Evolutionary conservation across 352 stramenopile genomes (phyloP).

Genomic region (Phytophthora fragariaefolia): DNA sequence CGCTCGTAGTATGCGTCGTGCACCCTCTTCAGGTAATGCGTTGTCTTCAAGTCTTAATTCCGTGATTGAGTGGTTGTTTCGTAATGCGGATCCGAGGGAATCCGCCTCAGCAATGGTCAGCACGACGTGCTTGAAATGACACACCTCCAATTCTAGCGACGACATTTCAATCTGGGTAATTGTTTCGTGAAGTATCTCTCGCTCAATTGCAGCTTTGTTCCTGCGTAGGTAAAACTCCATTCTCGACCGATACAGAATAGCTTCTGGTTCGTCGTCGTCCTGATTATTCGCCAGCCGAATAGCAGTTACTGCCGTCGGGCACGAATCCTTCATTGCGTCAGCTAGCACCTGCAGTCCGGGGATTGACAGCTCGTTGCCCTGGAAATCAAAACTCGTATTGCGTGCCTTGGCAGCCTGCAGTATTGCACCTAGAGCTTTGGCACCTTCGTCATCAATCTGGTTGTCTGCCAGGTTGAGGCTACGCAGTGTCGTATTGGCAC

Average conservation of each 20-base stretch:
- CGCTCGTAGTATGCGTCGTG: conserved; percentile 35
- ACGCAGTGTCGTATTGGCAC: conserved; percentile 30
- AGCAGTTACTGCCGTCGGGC: conserved; percentile 24
- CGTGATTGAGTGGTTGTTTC: conserved; percentile 36
- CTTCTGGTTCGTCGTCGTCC: conserved; percentile 37
- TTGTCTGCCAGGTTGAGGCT: conserved; percentile 49
- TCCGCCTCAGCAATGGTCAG: conserved; percentile 45
- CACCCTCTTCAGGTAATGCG: conserved; percentile 41
- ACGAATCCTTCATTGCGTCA: conserved; percentile 32
- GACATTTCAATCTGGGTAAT: conserved; percentile 34
- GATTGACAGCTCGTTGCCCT: conserved; percentile 36
- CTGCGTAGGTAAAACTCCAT: conserved; percentile 49
- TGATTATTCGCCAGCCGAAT: conserved; percentile 45
- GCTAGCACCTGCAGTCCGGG: conserved; percentile 34
- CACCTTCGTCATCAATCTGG: conserved; percentile 48
- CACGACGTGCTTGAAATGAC: conserved; percentile 45
- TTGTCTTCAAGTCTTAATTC: conserved; percentile 52
- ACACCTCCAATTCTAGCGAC: conserved; percentile 30
- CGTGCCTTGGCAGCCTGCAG: conserved; percentile 27
- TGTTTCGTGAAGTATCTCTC: conserved; percentile 10
- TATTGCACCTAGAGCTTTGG: conserved; percentile 32
- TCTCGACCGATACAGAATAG: conserved; percentile 27
- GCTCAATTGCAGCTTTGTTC: conserved; percentile 31
- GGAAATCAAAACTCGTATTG: conserved; percentile 40
- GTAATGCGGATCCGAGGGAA: conserved; percentile 37